Percentiles rank a stretch among this genome's conserved stretches.
Evolutionary conservation across 306 rosid genomes (phyloP).

Genomic region (Rosa rugosa): DNA sequence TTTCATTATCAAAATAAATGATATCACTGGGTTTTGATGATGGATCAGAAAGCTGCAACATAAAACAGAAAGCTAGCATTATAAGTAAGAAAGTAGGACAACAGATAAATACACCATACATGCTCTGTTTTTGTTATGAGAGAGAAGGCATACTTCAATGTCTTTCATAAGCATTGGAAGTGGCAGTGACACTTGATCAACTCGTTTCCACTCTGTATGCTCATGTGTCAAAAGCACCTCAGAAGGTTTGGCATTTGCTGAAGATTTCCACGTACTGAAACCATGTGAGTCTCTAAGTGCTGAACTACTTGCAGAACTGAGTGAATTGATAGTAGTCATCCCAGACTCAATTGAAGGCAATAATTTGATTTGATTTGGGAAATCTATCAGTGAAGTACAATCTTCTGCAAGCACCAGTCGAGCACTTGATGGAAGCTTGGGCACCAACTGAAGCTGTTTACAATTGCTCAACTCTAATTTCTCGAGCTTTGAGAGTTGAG

Average conservation of each 20-base stretch:
- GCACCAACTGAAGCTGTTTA: neutral
- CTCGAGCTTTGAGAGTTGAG: neutral
- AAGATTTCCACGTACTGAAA: no score
- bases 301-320: neutral
- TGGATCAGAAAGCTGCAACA: neutral
- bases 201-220: neutral
- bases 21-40: neutral
- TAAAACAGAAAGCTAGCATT: neutral
- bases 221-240: no score
- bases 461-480: neutral
- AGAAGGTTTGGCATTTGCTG: no score
- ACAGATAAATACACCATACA: no score
- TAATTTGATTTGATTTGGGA: neutral
- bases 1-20: neutral
- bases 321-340: neutral
- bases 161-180: neutral
- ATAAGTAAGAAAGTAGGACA: no score
- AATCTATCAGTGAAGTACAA: slow-evolving; percentile 4
- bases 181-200: neutral
- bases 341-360: neutral
- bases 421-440: neutral
- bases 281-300: no score
- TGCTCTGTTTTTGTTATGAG: no score
- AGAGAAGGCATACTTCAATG: neutral
- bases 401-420: neutral